phyloP scores from a whole-genome alignment of 495 filamentous ascomycete species.

The Aspergillus homomorphus region DNA sequence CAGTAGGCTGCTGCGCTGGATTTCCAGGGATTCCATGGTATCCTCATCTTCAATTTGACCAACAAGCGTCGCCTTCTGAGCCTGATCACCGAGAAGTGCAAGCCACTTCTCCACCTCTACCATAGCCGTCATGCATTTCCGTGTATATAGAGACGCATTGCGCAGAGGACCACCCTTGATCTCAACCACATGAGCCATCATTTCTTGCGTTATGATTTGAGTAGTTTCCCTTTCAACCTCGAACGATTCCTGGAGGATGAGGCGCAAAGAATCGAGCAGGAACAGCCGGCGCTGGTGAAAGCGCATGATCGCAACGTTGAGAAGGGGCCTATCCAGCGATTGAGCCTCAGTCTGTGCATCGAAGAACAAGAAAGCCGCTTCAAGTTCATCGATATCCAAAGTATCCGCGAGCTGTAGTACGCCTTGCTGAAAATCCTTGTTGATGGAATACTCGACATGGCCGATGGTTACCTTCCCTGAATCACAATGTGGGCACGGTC shows the following conservation, averaged over 20 bases:
- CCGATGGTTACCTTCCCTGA: constrained; percentile 68
- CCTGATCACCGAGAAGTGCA: constrained; percentile 64
- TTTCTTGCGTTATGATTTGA: constrained; percentile 40
- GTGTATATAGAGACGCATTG: constrained; percentile 54
- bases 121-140: constrained; percentile 72
- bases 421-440: constrained; percentile 79
- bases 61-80: constrained; percentile 66
- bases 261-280: constrained; percentile 76
- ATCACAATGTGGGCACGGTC: constrained; percentile 23
- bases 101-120: constrained; percentile 69
- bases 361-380: constrained; percentile 72
- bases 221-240: constrained; percentile 53
- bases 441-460: constrained; percentile 74
- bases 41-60: constrained; percentile 57
- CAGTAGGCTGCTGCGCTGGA: constrained; percentile 67
- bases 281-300: constrained; percentile 80
- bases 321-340: constrained; percentile 61
- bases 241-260: constrained; percentile 63
- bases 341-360: constrained; percentile 62
- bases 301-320: constrained; percentile 71
- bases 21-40: constrained; percentile 65
- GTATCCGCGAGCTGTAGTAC: constrained; percentile 78
- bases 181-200: constrained; percentile 43
- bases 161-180: constrained; percentile 40
- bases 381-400: constrained; percentile 82